A percentile compares a stretch with the other conserved stretches of the same genome.
phyloP scores from a whole-genome alignment of 192 early-diverging fungal species.

The Chytriomyces hyalinus region DNA sequence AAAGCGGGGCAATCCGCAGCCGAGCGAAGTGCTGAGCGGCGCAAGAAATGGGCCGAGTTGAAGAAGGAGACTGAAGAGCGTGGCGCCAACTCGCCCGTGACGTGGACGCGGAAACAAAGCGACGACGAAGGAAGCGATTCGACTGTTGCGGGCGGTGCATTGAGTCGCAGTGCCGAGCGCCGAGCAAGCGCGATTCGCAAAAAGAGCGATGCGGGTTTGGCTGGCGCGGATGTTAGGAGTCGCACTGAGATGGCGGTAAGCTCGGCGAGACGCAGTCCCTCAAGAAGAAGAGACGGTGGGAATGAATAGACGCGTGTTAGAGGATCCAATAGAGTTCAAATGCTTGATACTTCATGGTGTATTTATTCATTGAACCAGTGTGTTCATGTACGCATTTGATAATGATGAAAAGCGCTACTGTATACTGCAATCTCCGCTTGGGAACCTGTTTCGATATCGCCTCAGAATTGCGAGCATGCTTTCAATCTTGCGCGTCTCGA shows the following conservation, averaged over 20 bases:
- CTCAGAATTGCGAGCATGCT: no score
- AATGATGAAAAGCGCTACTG: no score
- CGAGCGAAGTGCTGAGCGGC: conserved; percentile 16
- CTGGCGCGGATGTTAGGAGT: not conserved
- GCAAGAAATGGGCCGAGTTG: conserved; percentile 31
- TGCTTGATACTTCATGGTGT: no score
- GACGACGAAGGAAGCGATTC: conserved; percentile 16
- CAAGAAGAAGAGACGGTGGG: not conserved
- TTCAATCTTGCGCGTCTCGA: no score
- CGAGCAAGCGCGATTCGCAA: conserved; percentile 11
- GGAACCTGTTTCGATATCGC: no score
- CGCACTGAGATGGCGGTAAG: not conserved
- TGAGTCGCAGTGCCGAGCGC: not conserved
- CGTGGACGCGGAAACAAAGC: not conserved
- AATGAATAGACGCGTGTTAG: not conserved
- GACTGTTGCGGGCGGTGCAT: not conserved
- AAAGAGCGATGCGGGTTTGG: conserved; percentile 17
- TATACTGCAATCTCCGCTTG: no score
- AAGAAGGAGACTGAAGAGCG: conserved; percentile 5
- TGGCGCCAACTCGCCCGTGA: not conserved
- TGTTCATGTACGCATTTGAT: no score
- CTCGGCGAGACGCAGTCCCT: not conserved
- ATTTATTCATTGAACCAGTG: no score
- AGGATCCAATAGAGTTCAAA: not conserved
- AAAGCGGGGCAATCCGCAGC: not conserved